phyloP scores from a whole-genome alignment of 495 filamentous ascomycete species.

The Podospora sp. region DNA sequence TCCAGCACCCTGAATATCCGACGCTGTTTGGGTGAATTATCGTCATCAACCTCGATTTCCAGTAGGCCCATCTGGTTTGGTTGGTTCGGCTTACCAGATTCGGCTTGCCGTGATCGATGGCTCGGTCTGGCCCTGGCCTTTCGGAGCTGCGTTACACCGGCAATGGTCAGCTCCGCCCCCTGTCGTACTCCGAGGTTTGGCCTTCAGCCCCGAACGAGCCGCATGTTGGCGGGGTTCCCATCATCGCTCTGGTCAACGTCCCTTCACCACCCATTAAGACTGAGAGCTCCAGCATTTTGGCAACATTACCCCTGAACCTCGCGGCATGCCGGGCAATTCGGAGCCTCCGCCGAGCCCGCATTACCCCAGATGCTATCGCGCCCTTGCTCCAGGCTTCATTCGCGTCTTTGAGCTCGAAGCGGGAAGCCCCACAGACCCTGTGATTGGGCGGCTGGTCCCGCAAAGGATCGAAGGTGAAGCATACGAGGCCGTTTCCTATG shows the following conservation, averaged over 20 bases:
- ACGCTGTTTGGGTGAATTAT: background rate
- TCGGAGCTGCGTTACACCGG: background rate
- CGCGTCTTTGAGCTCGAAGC: conserved; percentile 28
- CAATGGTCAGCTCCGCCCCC: background rate
- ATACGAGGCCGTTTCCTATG: conserved; percentile 42
- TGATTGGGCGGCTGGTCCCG: conserved; percentile 21
- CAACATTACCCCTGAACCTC: background rate
- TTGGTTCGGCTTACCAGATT: background rate
- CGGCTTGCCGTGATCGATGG: background rate
- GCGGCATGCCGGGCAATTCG: background rate
- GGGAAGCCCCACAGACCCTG: conserved; percentile 14
- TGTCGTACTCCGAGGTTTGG: background rate
- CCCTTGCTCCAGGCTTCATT: conserved; percentile 13
- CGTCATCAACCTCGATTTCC: background rate
- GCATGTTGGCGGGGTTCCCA: background rate
- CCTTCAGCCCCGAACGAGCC: background rate
- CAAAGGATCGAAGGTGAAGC: conserved; percentile 23
- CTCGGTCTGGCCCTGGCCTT: background rate
- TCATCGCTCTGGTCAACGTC: too few species aligned
- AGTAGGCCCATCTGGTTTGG: background rate
- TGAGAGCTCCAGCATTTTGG: too few species aligned
- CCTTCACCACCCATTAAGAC: too few species aligned
- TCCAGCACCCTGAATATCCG: background rate
- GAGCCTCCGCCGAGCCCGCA: background rate
- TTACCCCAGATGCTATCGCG: conserved; percentile 16